Percentiles rank a stretch among this genome's conserved stretches.
These are phyloP conservation scores for Cymbopogon citratus DNA, from an alignment of 176 grass and related monocot genomes.

Conservation along the genomic window DNA sequence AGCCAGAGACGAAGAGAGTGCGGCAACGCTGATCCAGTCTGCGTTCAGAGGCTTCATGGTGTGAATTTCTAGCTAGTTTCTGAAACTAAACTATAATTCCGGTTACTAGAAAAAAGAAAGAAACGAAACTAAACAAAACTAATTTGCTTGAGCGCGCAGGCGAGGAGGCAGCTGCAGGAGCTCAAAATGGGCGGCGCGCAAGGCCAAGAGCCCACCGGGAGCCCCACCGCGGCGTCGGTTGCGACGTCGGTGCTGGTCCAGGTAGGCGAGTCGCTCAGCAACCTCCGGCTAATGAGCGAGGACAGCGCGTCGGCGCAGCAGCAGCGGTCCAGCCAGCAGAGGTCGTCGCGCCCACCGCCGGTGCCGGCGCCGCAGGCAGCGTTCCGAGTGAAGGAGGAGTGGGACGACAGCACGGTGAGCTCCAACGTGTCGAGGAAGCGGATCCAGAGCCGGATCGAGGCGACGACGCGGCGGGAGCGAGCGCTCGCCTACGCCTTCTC, in stretches of 20 bases:
- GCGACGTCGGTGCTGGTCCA: constrained; percentile 75
- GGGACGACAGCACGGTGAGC: constrained; percentile 99
- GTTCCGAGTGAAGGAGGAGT: constrained; percentile 80
- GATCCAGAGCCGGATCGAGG: constrained; percentile 85
- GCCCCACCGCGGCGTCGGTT: constrained; percentile 39
- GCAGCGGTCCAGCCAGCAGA: constrained; percentile 22
- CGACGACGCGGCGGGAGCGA: constrained; percentile 72
- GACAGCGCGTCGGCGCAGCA: constrained; percentile 51
- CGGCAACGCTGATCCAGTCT: constrained; percentile 61
- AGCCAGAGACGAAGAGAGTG: constrained; percentile 11
- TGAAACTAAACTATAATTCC: neutral
- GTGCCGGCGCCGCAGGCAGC: constrained; percentile 25
- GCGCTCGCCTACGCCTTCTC: constrained; percentile 97
- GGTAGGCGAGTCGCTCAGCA: constrained; percentile 54
- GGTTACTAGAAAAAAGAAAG: neutral
- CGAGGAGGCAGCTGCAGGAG: constrained; percentile 38
- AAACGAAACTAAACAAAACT: too few relatives aligned
- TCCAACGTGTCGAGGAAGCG: constrained; percentile 63
- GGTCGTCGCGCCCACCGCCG: constrained; percentile 1
- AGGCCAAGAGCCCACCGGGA: constrained; percentile 14
- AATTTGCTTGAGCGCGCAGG: constrained; percentile 14
- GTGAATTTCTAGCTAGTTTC: neutral
- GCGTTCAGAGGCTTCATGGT: constrained; percentile 70
- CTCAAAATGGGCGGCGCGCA: constrained; percentile 5
- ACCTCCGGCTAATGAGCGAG: constrained; percentile 40